Evolutionary conservation across 75 land plant species (phyloP), one percentile per base, ranked within the genome.

Genomic region (Pinus tabuliformis): DNA sequence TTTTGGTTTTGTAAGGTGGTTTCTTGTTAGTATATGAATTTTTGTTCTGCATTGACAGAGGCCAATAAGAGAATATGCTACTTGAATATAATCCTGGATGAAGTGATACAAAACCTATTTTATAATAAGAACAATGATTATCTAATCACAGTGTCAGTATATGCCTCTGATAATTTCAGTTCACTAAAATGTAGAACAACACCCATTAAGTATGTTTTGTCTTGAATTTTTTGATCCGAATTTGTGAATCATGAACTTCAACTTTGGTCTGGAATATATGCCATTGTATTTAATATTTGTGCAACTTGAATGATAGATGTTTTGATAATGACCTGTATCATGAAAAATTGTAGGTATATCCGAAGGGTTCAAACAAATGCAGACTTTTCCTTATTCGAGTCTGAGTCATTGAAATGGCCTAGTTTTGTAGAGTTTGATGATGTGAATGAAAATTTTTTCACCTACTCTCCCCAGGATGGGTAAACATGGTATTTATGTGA

Each of bases 401-500:
- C 97, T 0, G 99, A 96, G 78, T 94, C 99, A 16, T 63, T 96
- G 74, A 90, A 90, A 45, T 96, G 97, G 93, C 99, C 97, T 74
- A 95, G 97, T 33, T 96, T 96, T 89, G 99, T 96, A 61, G 99
- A 96, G 78, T 96, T 96, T 84, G 99, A 96, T 87, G 99, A 96
- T 82, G 99, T 96, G 63, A 96, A 96, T 88, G 99, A 97, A 36
- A 96, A 96, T 76, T 96, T 96, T 28, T 89, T 96, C 24, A 96
- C 99, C 4, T 94, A 92, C 75, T 94, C 99, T 78, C 97, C 99
- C 71, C 93, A 94, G 68, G 97, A 96, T 77, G 86, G 99, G 99
- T 94, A 79, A 57, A 82, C 65, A 15, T 60, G 11, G 56, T 79
- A 21, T 45, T 63, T 11, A 36, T 52, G 4, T 16, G 28, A 30